A percentile compares a stretch with the other conserved stretches of the same genome.
These are phyloP conservation scores for Cynara cardunculus DNA, from an alignment of 129 eudicot species.

Conservation along the genomic window DNA sequence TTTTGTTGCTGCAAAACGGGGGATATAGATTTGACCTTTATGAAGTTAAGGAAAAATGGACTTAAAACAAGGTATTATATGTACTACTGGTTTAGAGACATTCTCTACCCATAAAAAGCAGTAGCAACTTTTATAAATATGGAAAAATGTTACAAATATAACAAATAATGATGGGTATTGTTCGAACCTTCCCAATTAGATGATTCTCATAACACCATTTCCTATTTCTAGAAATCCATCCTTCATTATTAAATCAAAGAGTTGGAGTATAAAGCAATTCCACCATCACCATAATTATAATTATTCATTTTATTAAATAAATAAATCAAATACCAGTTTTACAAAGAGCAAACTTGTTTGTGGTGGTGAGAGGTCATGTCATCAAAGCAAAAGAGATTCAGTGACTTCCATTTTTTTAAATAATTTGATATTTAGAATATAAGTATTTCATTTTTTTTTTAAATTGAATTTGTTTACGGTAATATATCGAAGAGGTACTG, in stretches of 20 bases:
- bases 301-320: not conserved
- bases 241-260: not conserved
- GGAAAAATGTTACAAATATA: slow-evolving; percentile 11
- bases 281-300: slow-evolving; percentile 20
- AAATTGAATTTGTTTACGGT: not conserved
- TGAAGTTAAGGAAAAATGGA: too few species aligned
- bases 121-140: slow-evolving; percentile 29
- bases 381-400: slow-evolving; percentile 33
- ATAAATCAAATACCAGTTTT: not conserved
- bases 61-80: slow-evolving; percentile 16
- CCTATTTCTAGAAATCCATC: slow-evolving; percentile 19
- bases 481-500: too few species aligned
- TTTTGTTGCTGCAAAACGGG: too few species aligned
- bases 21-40: too few species aligned
- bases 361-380: slow-evolving; percentile 33
- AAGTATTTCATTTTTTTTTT: not conserved
- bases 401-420: slow-evolving; percentile 21
- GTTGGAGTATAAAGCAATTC: slow-evolving; percentile 35
- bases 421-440: not conserved
- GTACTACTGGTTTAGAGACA: slow-evolving; percentile 12
- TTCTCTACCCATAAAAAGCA: slow-evolving; percentile 15
- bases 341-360: slow-evolving; percentile 13
- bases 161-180: slow-evolving; percentile 1
- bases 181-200: slow-evolving; percentile 22
- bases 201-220: slow-evolving; percentile 24